Percentiles rank a stretch among this genome's conserved stretches.
Evolutionary conservation across 2,329 filamentous ascomycete genomes (phyloP).

Genomic region (Thelonectria discophora): DNA sequence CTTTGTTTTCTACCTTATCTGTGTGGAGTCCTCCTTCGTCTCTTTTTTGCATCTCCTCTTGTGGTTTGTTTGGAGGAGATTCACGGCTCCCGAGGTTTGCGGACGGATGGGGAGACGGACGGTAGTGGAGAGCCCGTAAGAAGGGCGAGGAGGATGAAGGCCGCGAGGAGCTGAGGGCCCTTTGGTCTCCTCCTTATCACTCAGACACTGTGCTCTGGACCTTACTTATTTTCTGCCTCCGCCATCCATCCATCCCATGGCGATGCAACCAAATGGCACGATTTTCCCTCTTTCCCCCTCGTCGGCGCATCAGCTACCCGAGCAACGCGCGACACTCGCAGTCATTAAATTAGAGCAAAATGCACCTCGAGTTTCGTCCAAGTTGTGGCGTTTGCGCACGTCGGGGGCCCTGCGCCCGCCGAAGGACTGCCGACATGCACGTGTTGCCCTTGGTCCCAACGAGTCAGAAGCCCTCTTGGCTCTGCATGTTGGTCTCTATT

Average conservation of each 20-base stretch:
- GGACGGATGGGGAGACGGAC: neutral
- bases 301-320: neutral
- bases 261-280: neutral
- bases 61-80: conserved; percentile 2
- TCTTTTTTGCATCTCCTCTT: neutral
- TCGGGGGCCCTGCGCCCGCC: neutral
- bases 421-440: neutral
- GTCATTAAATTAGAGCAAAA: neutral
- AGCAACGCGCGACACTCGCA: neutral
- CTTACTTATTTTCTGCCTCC: neutral
- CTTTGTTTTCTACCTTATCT: neutral
- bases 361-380: neutral
- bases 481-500: neutral
- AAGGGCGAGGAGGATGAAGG: neutral
- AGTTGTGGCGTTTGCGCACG: neutral
- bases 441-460: no score
- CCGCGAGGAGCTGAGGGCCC: neutral
- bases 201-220: neutral
- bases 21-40: neutral
- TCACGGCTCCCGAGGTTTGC: conserved; percentile 1
- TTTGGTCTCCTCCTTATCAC: neutral
- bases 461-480: neutral
- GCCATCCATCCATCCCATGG: neutral
- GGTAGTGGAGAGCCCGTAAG: neutral
- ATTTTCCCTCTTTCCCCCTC: neutral